Evolutionary conservation across 148 eudicot genomes (phyloP).

Genomic region (Chenopodium album): DNA sequence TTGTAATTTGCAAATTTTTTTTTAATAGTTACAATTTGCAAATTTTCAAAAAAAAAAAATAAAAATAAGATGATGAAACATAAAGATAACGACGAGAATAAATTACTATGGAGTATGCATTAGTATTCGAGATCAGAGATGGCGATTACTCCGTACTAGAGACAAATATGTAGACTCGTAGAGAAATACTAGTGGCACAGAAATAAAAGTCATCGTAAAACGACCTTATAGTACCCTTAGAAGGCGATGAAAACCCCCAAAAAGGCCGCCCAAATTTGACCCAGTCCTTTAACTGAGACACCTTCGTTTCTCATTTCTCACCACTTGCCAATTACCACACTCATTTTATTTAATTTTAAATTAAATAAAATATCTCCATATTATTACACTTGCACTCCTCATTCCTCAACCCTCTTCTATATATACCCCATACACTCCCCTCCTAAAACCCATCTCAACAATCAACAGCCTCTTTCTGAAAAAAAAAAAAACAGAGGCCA

Average conservation of each 20-base stretch:
- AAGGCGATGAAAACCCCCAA: neutral
- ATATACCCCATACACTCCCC: slow-evolving; percentile 7
- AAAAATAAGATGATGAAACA: too few species aligned
- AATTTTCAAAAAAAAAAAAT: too few species aligned
- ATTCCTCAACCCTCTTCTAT: slow-evolving; percentile 20
- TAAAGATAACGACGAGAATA: too few species aligned
- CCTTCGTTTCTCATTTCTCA: neutral
- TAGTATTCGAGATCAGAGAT: neutral
- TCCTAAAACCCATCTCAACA: neutral
- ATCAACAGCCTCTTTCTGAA: neutral
- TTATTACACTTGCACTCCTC: neutral
- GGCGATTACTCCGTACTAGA: too few species aligned
- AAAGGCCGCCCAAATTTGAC: slow-evolving; percentile 28
- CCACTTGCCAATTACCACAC: neutral
- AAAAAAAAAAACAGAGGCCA: neutral
- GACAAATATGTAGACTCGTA: neutral
- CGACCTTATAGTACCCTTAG: slow-evolving; percentile 15
- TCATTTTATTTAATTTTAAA: neutral
- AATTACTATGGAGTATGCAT: too few species aligned
- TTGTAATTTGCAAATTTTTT: too few species aligned
- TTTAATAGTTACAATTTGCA: too few species aligned
- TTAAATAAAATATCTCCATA: neutral
- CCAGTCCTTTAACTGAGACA: slow-evolving; percentile 11
- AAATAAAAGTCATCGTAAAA: neutral
- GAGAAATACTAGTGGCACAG: neutral